phyloP scores from a whole-genome alignment of 2,329 filamentous ascomycete genomes.

The Fusarium longipes region DNA sequence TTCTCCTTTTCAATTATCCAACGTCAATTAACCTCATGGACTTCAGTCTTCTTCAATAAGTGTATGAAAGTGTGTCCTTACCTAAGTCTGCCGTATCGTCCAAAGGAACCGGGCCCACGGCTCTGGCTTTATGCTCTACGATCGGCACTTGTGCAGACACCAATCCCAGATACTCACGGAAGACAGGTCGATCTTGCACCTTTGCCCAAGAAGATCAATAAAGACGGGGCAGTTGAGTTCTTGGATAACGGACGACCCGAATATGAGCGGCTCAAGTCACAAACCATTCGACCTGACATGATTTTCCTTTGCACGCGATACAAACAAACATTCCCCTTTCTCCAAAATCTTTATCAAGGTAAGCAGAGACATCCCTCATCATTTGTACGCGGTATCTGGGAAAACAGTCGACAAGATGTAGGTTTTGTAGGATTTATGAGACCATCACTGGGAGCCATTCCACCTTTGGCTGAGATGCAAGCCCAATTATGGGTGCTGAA shows the following conservation, averaged over 20 bases:
- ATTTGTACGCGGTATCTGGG: not conserved
- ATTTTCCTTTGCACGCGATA: not conserved
- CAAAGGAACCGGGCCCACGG: not conserved
- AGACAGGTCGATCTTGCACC: not conserved
- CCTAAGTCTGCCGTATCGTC: not conserved
- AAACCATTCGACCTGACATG: not conserved
- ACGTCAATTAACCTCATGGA: not conserved
- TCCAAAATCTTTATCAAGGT: not conserved
- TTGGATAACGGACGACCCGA: not conserved
- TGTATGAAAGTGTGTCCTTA: constrained; percentile 4
- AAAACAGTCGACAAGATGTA: accelerated
- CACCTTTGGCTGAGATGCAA: not conserved
- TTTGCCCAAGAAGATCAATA: not conserved
- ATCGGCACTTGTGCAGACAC: constrained; percentile 2
- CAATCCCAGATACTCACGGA: not conserved
- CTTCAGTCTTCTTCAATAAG: constrained; percentile 3
- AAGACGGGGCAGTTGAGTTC: not conserved
- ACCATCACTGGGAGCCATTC: not conserved
- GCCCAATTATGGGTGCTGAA: not conserved
- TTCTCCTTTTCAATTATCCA: no score
- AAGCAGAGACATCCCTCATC: not conserved
- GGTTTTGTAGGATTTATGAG: not conserved
- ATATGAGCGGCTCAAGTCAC: not conserved
- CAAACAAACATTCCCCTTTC: not conserved
- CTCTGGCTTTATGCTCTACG: not conserved